phyloP scores from a whole-genome alignment of 2,329 filamentous ascomycete genomes.

The Fusarium sp. region DNA sequence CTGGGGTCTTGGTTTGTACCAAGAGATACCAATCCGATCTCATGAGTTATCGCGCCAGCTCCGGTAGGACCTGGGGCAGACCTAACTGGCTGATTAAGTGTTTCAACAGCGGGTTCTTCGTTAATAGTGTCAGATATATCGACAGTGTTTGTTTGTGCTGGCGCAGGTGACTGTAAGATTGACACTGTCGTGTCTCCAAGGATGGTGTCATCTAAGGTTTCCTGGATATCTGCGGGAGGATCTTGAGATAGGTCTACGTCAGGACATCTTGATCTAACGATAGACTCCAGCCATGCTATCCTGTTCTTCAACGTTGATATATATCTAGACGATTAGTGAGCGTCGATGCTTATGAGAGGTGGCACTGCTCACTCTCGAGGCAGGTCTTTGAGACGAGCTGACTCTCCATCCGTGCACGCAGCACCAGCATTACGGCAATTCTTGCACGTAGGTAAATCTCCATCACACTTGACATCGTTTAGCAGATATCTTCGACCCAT shows the following conservation, averaged over 20 bases:
- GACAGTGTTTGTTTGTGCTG: neutral
- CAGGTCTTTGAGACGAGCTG: conserved; percentile 54
- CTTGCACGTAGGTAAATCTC: conserved; percentile 56
- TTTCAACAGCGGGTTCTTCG: neutral
- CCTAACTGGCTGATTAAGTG: conserved; percentile 20
- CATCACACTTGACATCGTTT: conserved; percentile 56
- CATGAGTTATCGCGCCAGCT: conserved; percentile 56
- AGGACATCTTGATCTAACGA: conserved; percentile 57
- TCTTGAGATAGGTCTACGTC: conserved; percentile 55
- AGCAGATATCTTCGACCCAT: neutral
- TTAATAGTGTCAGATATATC: fast-evolving
- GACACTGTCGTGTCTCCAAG: conserved; percentile 16
- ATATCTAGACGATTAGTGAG: conserved; percentile 33
- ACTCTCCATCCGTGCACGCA: conserved; percentile 59
- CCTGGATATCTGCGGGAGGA: conserved; percentile 21
- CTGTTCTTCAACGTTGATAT: conserved; percentile 56
- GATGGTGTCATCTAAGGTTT: conserved; percentile 27
- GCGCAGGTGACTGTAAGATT: neutral
- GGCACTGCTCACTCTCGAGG: conserved; percentile 54
- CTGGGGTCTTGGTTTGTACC: conserved; percentile 60
- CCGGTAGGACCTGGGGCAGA: conserved; percentile 31
- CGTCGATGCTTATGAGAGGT: too few relatives aligned
- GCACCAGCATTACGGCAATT: conserved; percentile 58
- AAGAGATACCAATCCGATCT: conserved; percentile 65
- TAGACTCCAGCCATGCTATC: conserved; percentile 60